A percentile compares a stretch with the other conserved stretches of the same genome.
Conservation (phyloP, 495 filamentous ascomycete genomes). For the Neurospora africana region DNA sequence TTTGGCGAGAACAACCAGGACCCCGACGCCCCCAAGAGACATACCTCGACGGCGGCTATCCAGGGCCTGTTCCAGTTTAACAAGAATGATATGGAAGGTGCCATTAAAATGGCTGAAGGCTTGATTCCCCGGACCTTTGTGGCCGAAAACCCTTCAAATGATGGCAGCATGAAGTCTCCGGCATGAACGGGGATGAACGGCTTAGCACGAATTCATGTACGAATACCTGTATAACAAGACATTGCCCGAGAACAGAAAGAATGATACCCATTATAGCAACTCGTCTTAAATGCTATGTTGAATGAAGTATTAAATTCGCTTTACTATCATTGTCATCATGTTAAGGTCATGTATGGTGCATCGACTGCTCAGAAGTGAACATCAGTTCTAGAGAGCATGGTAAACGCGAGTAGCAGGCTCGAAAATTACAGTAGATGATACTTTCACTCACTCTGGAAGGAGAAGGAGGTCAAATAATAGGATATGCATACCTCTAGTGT, state of each 20-base stretch:
- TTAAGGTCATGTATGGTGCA: background rate
- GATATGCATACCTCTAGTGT: too few species aligned
- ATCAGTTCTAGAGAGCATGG: background rate
- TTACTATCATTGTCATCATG: background rate
- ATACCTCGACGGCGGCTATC: slow-evolving; percentile 75
- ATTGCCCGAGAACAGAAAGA: slow-evolving; percentile 1
- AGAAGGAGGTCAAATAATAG: too few species aligned
- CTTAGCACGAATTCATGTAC: slow-evolving; percentile 5
- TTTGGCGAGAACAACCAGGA: slow-evolving; percentile 30
- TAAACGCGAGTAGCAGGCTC: background rate
- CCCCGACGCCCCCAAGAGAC: slow-evolving; percentile 32
- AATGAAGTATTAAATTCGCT: background rate
- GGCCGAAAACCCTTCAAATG: slow-evolving; percentile 21
- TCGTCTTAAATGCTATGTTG: background rate
- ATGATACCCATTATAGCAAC: background rate
- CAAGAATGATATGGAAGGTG: slow-evolving; percentile 79
- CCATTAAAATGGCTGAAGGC: slow-evolving; percentile 66
- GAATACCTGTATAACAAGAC: background rate
- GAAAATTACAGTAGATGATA: background rate
- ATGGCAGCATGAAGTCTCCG: slow-evolving; percentile 21
- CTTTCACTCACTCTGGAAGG: background rate
- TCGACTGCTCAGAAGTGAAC: background rate
- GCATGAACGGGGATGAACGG: slow-evolving; percentile 2
- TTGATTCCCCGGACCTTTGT: slow-evolving; percentile 46
- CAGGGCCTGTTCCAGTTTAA: slow-evolving; percentile 93